These are phyloP conservation scores for Hortaea werneckii DNA, from an alignment of 2,329 filamentous ascomycete species.

Conservation along the genomic window DNA sequence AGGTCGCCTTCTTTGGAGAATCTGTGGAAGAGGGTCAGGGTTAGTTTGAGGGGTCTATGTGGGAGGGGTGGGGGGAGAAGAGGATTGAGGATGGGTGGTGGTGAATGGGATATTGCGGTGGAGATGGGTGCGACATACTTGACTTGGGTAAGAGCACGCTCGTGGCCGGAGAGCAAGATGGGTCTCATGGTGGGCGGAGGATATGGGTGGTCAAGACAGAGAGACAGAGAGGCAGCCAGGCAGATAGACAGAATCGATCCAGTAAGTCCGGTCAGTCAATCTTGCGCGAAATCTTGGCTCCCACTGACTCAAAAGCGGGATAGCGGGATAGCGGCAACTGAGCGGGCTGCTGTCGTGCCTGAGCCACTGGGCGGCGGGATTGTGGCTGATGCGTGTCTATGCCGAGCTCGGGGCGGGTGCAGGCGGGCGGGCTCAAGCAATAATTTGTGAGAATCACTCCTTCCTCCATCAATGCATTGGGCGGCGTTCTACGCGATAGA, in stretches of 20 bases:
- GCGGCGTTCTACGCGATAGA: background rate
- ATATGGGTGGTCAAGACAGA: background rate
- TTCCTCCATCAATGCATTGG: background rate
- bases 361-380: too few relatives aligned
- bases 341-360: too few relatives aligned
- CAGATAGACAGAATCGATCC: too few relatives aligned
- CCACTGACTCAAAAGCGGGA: background rate
- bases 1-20: slow-evolving; percentile 94
- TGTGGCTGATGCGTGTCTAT: too few relatives aligned
- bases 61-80: too few relatives aligned
- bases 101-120: background rate
- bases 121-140: slow-evolving; percentile 4
- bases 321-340: background rate
- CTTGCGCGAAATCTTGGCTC: background rate
- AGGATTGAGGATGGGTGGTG: too few relatives aligned
- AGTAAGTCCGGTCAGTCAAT: background rate
- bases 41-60: slow-evolving; percentile 5
- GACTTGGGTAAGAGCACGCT: slow-evolving; percentile 25
- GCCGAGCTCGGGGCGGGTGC: too few relatives aligned
- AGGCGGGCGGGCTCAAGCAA: background rate
- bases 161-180: slow-evolving; percentile 89
- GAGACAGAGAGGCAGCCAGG: background rate
- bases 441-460: background rate
- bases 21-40: slow-evolving; percentile 32
- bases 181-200: slow-evolving; percentile 68